Conservation (phyloP, 768 basidiomycete genomes). For the Calocera viscosa region DNA sequence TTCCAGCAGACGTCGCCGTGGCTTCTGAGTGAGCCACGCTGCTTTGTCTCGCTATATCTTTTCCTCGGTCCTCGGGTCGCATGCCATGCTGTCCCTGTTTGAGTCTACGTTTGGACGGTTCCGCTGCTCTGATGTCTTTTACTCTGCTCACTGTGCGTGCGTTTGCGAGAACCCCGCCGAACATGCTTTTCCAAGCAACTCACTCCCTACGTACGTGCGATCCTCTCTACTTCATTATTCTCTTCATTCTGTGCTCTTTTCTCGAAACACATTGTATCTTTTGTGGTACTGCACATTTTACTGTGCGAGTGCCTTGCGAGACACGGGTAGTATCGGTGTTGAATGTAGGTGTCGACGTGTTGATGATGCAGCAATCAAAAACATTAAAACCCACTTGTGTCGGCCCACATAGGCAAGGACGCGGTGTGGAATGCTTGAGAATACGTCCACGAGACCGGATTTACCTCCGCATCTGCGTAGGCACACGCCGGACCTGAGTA, state of each 20-base stretch:
- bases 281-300: background rate
- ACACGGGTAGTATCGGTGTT: background rate
- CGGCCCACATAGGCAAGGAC: background rate
- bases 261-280: constrained; percentile 2
- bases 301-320: background rate
- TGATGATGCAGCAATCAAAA: background rate
- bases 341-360: background rate
- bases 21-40: background rate
- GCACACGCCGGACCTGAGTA: background rate
- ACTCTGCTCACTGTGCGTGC: background rate
- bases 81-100: background rate
- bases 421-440: background rate
- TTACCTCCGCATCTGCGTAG: background rate
- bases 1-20: background rate
- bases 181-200: background rate
- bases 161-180: background rate
- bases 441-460: background rate
- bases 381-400: background rate
- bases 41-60: background rate
- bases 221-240: background rate
- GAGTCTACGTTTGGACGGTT: background rate
- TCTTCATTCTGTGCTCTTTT: background rate
- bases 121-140: background rate
- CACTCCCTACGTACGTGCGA: background rate
- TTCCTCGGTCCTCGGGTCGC: background rate